A percentile compares a stretch with the other conserved stretches of the same genome.
phyloP scores from a whole-genome alignment of 1,139 yeast genomes.

The Hansenula lynferdii region DNA sequence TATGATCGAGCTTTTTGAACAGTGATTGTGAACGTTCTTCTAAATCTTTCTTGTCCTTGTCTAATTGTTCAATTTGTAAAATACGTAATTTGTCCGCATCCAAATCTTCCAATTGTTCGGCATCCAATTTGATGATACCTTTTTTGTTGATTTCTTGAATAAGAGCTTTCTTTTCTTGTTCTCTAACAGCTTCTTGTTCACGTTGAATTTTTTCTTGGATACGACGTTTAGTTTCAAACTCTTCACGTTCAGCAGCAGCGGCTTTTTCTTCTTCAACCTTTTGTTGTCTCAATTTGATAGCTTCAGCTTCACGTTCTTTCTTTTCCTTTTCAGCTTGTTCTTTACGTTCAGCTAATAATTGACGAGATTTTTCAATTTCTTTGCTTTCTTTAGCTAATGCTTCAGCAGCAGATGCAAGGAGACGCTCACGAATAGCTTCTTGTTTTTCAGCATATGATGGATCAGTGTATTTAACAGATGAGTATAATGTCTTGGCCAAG shows the following conservation, averaged over 20 bases:
- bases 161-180: slow-evolving; percentile 69
- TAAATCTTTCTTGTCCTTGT: slow-evolving; percentile 76
- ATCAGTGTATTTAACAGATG: slow-evolving; percentile 49
- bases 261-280: slow-evolving; percentile 68
- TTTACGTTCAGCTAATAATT: slow-evolving; percentile 66
- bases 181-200: slow-evolving; percentile 64
- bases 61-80: slow-evolving; percentile 85
- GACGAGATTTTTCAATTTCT: slow-evolving; percentile 56
- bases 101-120: slow-evolving; percentile 70
- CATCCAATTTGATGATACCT: slow-evolving; percentile 84
- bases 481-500: slow-evolving; percentile 58
- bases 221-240: slow-evolving; percentile 78
- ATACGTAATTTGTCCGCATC: slow-evolving; percentile 68
- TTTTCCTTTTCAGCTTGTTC: slow-evolving; percentile 53
- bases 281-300: slow-evolving; percentile 53
- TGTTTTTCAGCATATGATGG: slow-evolving; percentile 40
- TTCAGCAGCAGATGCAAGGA: slow-evolving; percentile 51
- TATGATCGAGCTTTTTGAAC: slow-evolving; percentile 78
- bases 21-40: slow-evolving; percentile 67
- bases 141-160: slow-evolving; percentile 89
- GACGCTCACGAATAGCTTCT: slow-evolving; percentile 41
- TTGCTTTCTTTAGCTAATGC: slow-evolving; percentile 38
- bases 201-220: slow-evolving; percentile 72
- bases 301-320: slow-evolving; percentile 60
- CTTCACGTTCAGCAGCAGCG: slow-evolving; percentile 82